Percentiles rank a stretch among this genome's conserved stretches.
Evolutionary conservation across 768 basidiomycete genomes (phyloP).

Genomic region (Boletus sensibilis): DNA sequence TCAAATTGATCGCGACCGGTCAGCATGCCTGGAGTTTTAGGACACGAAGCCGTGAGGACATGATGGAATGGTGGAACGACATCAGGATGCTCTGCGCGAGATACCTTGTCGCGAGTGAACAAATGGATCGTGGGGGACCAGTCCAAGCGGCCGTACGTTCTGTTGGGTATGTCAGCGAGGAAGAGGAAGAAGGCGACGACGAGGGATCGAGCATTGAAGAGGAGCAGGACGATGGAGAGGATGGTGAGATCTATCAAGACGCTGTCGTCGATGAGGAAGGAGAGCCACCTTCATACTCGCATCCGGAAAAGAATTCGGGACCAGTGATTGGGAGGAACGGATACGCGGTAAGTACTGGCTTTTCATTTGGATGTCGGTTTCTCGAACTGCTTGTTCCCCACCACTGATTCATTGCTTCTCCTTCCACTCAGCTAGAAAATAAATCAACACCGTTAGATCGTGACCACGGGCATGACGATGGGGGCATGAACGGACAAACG

Average conservation of each 20-base stretch:
- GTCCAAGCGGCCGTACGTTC: conserved; percentile 89
- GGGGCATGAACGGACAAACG: neutral
- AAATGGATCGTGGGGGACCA: conserved; percentile 88
- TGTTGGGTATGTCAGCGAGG: conserved; percentile 86
- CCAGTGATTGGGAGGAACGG: conserved; percentile 52
- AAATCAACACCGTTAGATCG: conserved; percentile 28
- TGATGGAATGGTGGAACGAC: conserved; percentile 99
- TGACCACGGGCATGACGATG: neutral
- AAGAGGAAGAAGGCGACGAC: conserved; percentile 56
- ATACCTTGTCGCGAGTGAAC: conserved; percentile 92
- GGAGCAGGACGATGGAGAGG: conserved; percentile 48
- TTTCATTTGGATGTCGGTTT: neutral
- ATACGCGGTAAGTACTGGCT: conserved; percentile 52
- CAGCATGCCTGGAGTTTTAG: conserved; percentile 88
- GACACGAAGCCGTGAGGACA: conserved; percentile 85
- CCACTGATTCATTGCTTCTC: conserved; percentile 4
- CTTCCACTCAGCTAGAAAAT: conserved; percentile 44
- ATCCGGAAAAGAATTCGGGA: conserved; percentile 40
- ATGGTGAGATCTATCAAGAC: conserved; percentile 46
- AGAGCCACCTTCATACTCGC: conserved; percentile 62
- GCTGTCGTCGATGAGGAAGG: conserved; percentile 41
- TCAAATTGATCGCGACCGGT: conserved; percentile 36
- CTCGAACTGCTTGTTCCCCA: neutral
- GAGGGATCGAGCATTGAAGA: conserved; percentile 54
- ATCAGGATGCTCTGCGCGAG: conserved; percentile 89